A percentile compares a stretch with the other conserved stretches of the same genome.
Evolutionary conservation across 176 grass and related monocot genomes (phyloP).

Genomic region (Tillandsia fasciculata): DNA sequence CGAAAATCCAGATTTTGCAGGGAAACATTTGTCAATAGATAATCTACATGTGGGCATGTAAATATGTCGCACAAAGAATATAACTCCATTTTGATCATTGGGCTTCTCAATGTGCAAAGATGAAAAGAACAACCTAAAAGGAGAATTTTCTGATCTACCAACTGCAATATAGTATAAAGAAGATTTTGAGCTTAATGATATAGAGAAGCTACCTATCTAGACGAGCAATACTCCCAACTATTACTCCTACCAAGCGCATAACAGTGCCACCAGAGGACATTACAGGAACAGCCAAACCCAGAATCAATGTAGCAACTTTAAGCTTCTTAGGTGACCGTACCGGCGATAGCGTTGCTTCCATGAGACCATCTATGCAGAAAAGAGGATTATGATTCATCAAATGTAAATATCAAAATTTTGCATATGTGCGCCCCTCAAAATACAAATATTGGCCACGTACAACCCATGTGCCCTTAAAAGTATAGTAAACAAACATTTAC

Average conservation of each 20-base stretch:
- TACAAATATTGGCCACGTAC: too few relatives aligned
- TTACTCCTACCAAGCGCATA: slow-evolving; percentile 52
- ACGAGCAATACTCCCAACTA: slow-evolving; percentile 66
- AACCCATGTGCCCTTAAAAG: neutral
- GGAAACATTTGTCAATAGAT: too few relatives aligned
- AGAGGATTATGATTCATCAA: slow-evolving; percentile 8
- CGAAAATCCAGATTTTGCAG: too few relatives aligned
- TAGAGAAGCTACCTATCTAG: slow-evolving; percentile 60
- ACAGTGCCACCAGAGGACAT: slow-evolving; percentile 57
- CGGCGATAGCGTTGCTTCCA: slow-evolving; percentile 92
- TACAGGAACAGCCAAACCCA: slow-evolving; percentile 56
- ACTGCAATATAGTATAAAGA: neutral
- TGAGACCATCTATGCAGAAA: slow-evolving; percentile 72
- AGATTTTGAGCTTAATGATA: slow-evolving; percentile 1
- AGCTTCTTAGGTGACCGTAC: slow-evolving; percentile 65
- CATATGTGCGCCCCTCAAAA: neutral
- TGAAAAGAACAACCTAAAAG: neutral
- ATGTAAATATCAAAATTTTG: slow-evolving; percentile 3
- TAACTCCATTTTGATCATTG: too few relatives aligned
- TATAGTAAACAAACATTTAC: too few relatives aligned
- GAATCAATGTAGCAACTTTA: slow-evolving; percentile 72
- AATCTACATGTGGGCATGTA: too few relatives aligned
- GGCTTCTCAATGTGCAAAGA: neutral
- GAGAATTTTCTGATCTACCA: neutral
- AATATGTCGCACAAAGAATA: too few relatives aligned